Conservation (phyloP, 2,329 filamentous ascomycete genomes). For the Geosmithia putterillii region DNA sequence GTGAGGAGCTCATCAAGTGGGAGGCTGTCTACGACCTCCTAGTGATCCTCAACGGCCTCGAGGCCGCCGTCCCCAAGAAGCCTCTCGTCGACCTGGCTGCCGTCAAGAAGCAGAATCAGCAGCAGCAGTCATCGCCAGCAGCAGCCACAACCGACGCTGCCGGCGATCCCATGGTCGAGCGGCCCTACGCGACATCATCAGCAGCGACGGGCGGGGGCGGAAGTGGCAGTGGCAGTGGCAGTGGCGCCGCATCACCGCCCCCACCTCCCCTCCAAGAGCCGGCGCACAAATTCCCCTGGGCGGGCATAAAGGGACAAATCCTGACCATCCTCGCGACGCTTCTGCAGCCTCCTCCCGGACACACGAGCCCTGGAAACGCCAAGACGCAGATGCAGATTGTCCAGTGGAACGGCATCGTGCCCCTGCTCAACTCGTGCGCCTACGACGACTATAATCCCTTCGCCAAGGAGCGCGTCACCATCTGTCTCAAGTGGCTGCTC, state of each 20-base stretch:
- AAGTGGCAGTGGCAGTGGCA: too few species aligned
- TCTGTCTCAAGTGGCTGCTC: slow-evolving; percentile 75
- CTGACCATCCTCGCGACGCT: slow-evolving; percentile 82
- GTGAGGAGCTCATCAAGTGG: slow-evolving; percentile 80
- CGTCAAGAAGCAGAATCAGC: slow-evolving; percentile 18
- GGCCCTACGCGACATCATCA: slow-evolving; percentile 45
- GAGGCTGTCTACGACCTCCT: slow-evolving; percentile 83
- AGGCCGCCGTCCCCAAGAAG: slow-evolving; percentile 78
- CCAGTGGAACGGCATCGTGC: slow-evolving; percentile 72
- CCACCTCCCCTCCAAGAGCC: slow-evolving; percentile 43
- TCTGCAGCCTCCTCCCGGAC: slow-evolving; percentile 65
- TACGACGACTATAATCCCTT: slow-evolving; percentile 93
- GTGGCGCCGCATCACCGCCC: slow-evolving; percentile 28
- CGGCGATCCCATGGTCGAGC: slow-evolving; percentile 39
- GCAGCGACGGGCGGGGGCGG: too few species aligned
- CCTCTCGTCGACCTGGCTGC: slow-evolving; percentile 44
- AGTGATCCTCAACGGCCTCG: slow-evolving; percentile 74
- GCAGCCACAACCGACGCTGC: background rate
- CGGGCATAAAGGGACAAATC: slow-evolving; percentile 80
- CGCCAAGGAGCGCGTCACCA: slow-evolving; percentile 80
- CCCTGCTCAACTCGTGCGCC: slow-evolving; percentile 76
- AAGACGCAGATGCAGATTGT: slow-evolving; percentile 83
- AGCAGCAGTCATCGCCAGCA: slow-evolving; percentile 5
- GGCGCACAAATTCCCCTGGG: slow-evolving; percentile 52
- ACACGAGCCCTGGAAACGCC: slow-evolving; percentile 50